Evolutionary conservation across 2,329 filamentous ascomycete species (phyloP).

Genomic region (Botrytis byssoidea): DNA sequence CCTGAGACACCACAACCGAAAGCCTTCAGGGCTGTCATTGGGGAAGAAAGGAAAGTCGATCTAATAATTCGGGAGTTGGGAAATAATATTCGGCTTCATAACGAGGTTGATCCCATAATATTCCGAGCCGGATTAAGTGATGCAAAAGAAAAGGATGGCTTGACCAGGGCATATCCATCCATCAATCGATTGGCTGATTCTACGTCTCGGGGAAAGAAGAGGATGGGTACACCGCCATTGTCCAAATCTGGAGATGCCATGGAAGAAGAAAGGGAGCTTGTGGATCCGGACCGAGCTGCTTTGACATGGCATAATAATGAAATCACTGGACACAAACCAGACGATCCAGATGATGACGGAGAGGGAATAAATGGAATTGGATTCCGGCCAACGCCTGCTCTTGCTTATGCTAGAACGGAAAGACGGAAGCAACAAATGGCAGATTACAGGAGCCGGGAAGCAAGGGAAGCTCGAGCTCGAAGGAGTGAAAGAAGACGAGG

Average conservation of each 20-base stretch:
- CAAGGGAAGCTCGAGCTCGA: conserved; percentile 57
- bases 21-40: conserved; percentile 24
- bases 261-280: conserved; percentile 20
- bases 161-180: conserved; percentile 34
- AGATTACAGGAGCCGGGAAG: conserved; percentile 61
- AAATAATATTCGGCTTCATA: conserved; percentile 26
- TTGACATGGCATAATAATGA: conserved; percentile 68
- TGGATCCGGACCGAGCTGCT: conserved; percentile 47
- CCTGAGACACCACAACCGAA: conserved; percentile 24
- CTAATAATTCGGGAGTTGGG: conserved; percentile 24
- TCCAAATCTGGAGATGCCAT: conserved; percentile 14
- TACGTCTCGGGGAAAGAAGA: conserved; percentile 34
- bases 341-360: conserved; percentile 65
- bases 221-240: conserved; percentile 33
- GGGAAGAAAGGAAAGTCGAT: conserved; percentile 24
- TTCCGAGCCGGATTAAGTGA: conserved; percentile 28
- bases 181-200: conserved; percentile 37
- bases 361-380: conserved; percentile 67
- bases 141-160: conserved; percentile 21
- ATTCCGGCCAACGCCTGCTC: conserved; percentile 61
- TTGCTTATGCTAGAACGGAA: conserved; percentile 56
- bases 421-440: conserved; percentile 60
- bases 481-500: conserved; percentile 52
- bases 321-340: conserved; percentile 64
- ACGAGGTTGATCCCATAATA: conserved; percentile 35